Base-by-base conservation (phyloP, 768 basidiomycete species). In the Pleurotus pulmonarius region DNA sequence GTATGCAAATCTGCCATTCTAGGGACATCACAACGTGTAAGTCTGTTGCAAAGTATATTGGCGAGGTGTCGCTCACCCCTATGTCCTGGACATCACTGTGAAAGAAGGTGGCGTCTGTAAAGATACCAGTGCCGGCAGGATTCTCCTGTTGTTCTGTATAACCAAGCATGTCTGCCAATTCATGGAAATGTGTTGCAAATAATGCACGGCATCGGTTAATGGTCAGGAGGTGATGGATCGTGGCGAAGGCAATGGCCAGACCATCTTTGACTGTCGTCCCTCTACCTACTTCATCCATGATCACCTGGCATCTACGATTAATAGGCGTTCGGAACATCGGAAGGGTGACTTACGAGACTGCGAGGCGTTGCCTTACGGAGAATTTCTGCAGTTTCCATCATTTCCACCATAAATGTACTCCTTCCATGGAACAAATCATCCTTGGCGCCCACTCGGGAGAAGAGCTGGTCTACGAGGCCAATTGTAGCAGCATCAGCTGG, bases 281-380 rank as follows among this genome's bases (percentile, higher is more conserved):
- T 62, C 96, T 76, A 5, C 96, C 96, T n/a, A 99, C 94, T 75
- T 99, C 96, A 67, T 99, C 96, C 92, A 99, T 95, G 60, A 99
- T 95, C n/a, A 98, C 90, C 92, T 94, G 62, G 13, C 9, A 37
- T 39, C 9, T n/a, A 44, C 40, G 12, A 37, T 16, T 48, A 15
- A 9, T 22, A n/a, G 39, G 18, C 4, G n/a, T 34, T 22, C 5
- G 29, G 25, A 3, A 22, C 25, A 11, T 9, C n/a, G n/a, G 12
- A 38, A 51, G 49, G 25, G 38, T 22, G 11, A 72, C 85, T 60
- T 63, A 93, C 95, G 55, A 99, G 76, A 59, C 94, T 97, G 56
- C 76, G 81, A 2, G 82, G 71, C 6, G 94, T 97, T 2, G 97
- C 94, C 18, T 86, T 83, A 20, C 81, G 78, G 16, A 99, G 79